Base-by-base conservation (phyloP, 371 early-diverging fungal species). In the Mortierella sp. region DNA sequence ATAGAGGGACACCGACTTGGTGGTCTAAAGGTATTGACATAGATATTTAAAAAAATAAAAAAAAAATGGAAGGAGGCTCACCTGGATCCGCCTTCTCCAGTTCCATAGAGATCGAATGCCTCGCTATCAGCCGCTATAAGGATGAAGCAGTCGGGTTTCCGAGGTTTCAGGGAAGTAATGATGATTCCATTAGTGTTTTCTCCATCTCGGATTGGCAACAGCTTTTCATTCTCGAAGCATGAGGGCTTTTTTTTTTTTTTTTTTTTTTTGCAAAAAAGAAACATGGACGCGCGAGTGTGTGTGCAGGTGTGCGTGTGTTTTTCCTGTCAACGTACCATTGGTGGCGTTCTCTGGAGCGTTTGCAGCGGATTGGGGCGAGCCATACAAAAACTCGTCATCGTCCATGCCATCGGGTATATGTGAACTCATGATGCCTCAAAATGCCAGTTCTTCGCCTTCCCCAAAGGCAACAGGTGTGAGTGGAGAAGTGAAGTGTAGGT, bases 351-450 rank as follows among this genome's bases (percentile, higher is more conserved):
- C 48, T 11, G 66, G 48, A 7, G 65, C 62, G 18, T 67, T 58
- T n/a, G 47, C 59, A 9, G 57, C 14, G 2, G 74, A 44, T 29
- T 52, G 72, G 19, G 77, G 65, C 25, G 77, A 63, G 58, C 80
- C 80, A 37, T 79, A 79, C 28, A 79, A 53, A 52, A 79, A 79
- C 70, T 77, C 79, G 67, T 79, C 80, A 60, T 79, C 80, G 64
- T 74, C 74, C 45, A 74, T 68, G 64, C 73, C 80, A 50, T 79
- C 80, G 23, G 70, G 65, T 73, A 79, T 70, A 47, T 79, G 47
- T 30, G 72, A 64, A 43, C 62, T 77, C 66, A 72, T 68, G 63
- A 23, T 55, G 21, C 15, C 21, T 6, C 15, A 19, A 14, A 25
- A 6, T 28, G 30, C 28, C 16, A 37, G n/a, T n/a, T n/a, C n/a